Evolutionary conservation across 2,329 filamentous ascomycete species (phyloP), one percentile per base, ranked within the genome.

Genomic region (Myriosclerotinia curreyana): DNA sequence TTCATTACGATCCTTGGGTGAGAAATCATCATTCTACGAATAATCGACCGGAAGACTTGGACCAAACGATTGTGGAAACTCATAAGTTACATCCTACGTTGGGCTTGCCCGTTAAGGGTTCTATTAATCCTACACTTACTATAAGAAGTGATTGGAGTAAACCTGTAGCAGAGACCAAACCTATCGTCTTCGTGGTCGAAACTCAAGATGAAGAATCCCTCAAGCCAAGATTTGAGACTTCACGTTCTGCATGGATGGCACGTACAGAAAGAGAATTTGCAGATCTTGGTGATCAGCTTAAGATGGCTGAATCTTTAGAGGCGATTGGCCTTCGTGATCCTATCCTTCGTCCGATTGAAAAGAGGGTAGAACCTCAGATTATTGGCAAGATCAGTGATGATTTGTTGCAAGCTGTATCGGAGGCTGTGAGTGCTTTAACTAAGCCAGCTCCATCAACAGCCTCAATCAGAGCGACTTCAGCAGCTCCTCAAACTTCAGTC

Each of bases 1-100:
- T 74, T 52, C 70, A 71, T 56, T 69, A 67, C 42, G 71, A 74
- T 51, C 73, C 74, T 52, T 64, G 67, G 51, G 67, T 66, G 8
- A 65, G 66, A 34, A 66, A 67, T 17, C 68, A 70, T 58, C 73
- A 74, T 60, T 66, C 71, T n/a, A 67, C 71, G 15, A 69, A 69
- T 15, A 67, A 71, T 56, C 67, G 67, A 50, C 66, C 67, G 17
- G 71, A 70, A 28, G 73, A 74, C 56, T 65, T 74, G 34, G 72
- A 74, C 54, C 60, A 69, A 51, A 64, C 69, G 12, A 62, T 72
- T 36, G 67, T 73, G 2, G 48, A 66, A 14, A 63, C 56, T 17
- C 65, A 69, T 51, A 67, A 65, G 8, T 36, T 73, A 5, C 72
- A 74, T 63, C 71, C 72, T 7, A 66, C 56, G 42, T 66, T 68